Base-by-base conservation (phyloP, 441 rosid genomes). In the Viola pubescens region DNA sequence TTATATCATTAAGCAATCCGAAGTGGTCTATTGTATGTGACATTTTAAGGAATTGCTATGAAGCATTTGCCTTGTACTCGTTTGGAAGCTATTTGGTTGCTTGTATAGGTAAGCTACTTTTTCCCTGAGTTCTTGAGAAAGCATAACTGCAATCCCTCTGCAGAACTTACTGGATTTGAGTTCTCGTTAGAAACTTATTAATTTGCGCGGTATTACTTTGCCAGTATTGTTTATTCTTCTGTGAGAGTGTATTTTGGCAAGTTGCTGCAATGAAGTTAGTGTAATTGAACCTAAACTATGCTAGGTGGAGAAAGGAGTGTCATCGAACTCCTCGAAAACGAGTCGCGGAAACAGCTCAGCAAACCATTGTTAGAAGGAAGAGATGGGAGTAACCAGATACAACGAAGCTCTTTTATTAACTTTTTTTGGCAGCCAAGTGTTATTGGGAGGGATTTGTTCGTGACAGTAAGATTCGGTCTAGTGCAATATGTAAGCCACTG, bases 51-150 rank as follows among this genome's bases (percentile, higher is more conserved):
- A 87, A 73, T 76, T 87, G 94, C 75, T 83, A 87, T 26, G 98
- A 91, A 66, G 98, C 98, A 37, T 87, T 89, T 71, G 98, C 95
- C 54, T 70, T 87, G 63, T 91, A 91, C 56, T 80, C 96, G 52
- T 91, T 89, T 62, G 94, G 96, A 58, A 87, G 96, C 68, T 89
- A 87, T 72, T 75, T 91, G 81, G 77, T 91, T 62, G 94, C 98
- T 50, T 91, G 96, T 72, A 80, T 91, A n/a, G 98, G 97, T 91
- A 77, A 75, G 73, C 49, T 60, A 4, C 47, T 43, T 3, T 42
- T 60, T 59, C 46, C 14, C 48, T 47, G 19, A 1, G 19, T 37
- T 46, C 48, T 44, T 41, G 19, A 37, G 9, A n/a, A 12, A 34
- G 26, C 26, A 19, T 19, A 19, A 19, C 26, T 19, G 26, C 26